Conservation (phyloP, 2,329 filamentous ascomycete genomes). For the Pestalotiopsis sp. region DNA sequence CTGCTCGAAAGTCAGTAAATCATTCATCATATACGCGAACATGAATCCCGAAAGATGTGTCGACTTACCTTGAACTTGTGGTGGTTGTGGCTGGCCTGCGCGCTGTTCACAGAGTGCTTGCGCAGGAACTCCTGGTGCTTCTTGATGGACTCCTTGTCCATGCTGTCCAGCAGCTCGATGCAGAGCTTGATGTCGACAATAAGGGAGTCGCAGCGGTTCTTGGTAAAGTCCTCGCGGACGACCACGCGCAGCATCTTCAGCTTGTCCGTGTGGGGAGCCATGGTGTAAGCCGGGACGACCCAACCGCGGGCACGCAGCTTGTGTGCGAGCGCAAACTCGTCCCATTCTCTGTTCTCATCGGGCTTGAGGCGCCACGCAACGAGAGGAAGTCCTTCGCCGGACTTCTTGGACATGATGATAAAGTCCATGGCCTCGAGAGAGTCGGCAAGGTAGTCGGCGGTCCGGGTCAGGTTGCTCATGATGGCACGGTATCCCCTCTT, state of each 20-base stretch:
- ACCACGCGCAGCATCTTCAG: constrained; percentile 93
- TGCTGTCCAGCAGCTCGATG: constrained; percentile 66
- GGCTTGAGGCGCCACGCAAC: constrained; percentile 81
- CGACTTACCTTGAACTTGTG: constrained; percentile 48
- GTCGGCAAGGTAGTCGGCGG: constrained; percentile 80
- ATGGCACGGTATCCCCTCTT: constrained; percentile 90
- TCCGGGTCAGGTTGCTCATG: constrained; percentile 91
- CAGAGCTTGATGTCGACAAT: constrained; percentile 79
- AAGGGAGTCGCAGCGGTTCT: constrained; percentile 76
- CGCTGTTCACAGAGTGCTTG: constrained; percentile 52
- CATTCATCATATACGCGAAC: not conserved
- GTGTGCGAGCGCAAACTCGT: constrained; percentile 80
- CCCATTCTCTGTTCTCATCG: constrained; percentile 60
- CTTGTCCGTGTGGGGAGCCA: constrained; percentile 82
- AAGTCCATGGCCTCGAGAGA: constrained; percentile 76
- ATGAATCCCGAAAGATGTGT: not conserved
- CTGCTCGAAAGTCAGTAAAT: constrained; percentile 30
- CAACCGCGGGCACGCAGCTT: constrained; percentile 84
- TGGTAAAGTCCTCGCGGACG: constrained; percentile 88
- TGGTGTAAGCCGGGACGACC: constrained; percentile 95
- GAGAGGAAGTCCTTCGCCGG: constrained; percentile 78
- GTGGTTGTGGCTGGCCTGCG: constrained; percentile 53
- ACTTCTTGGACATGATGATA: constrained; percentile 80
- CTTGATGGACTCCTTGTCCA: constrained; percentile 72
- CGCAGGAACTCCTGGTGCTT: constrained; percentile 67